Base-by-base conservation (phyloP, 2,329 filamentous ascomycete species). In the Xylariaceae sp. region DNA sequence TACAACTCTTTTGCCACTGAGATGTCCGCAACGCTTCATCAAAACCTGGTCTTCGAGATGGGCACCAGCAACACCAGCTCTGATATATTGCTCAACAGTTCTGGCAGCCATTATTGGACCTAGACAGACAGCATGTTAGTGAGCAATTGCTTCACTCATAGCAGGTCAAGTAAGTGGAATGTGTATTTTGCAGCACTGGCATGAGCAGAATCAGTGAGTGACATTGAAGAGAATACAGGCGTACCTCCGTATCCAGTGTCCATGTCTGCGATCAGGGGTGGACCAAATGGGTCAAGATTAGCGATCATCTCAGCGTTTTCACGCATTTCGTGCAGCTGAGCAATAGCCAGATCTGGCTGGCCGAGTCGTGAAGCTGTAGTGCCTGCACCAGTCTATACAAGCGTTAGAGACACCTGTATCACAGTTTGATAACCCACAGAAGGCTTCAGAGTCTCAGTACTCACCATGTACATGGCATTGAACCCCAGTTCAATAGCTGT, bases 21-120 rank as follows among this genome's bases (percentile, higher is more conserved):
- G 70, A 60, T 87, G 83, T 1, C 83, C 83, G 62, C 83, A 87
- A 10, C 82, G 77, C 68, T 87, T 87, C 40, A 75, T 78, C 39
- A 76, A 69, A 15, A 85, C 73, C 48, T 65, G 62, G 51, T 66
- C 62, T 51, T 66, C 63, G 5, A 69, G 55, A 47, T 69, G 66
- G 11, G 64, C 61, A 17, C 63, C 66, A 2, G 66, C 67, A 12
- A 84, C 75, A 7, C 80, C 79, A 5, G 77, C 71, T 39, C 74
- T 72, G 45, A 76, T 74, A 64, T 82, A 82, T 42, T 73, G 66
- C 44, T 71, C 66, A n/a, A 80, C 75, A 2, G 67, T 68, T 15
- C 67, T 63, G 14, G 64, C 64, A 6, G 66, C 66, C 66, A 68
- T 70, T 49, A 69, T 65, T 9, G 67, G 67, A 3, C 67, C 68